phyloP scores from a whole-genome alignment of 805 yeast species.

The Limtongia smithiae region DNA sequence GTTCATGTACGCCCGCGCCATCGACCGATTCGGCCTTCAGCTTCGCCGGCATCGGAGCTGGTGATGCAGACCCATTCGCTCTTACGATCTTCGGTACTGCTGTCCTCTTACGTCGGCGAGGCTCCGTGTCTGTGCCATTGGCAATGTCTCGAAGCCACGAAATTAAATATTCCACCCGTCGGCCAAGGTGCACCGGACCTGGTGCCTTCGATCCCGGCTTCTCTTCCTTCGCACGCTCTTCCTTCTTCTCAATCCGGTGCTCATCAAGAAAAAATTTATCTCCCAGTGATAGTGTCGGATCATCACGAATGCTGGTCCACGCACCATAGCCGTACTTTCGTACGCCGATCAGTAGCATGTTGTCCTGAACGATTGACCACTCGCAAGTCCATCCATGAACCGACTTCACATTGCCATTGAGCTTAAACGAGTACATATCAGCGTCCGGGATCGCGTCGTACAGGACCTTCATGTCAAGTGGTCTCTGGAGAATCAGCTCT shows the following conservation, averaged over 20 bases:
- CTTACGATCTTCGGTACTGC: constrained; percentile 17
- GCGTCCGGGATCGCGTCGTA: constrained; percentile 50
- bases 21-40: background rate
- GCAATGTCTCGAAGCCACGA: constrained; percentile 61
- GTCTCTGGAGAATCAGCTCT: constrained; percentile 76
- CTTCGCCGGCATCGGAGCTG: constrained; percentile 10
- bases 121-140: constrained; percentile 29
- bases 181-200: constrained; percentile 83
- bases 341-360: constrained; percentile 81
- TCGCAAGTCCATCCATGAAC: constrained; percentile 89
- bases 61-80: constrained; percentile 22
- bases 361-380: constrained; percentile 82
- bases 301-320: constrained; percentile 92
- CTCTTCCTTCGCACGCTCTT: constrained; percentile 35
- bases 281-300: constrained; percentile 81
- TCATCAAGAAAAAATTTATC: constrained; percentile 75
- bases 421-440: constrained; percentile 54
- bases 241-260: constrained; percentile 38
- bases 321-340: constrained; percentile 93
- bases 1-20: background rate
- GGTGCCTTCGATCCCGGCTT: constrained; percentile 66
- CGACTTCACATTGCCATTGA: constrained; percentile 64
- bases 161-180: constrained; percentile 86
- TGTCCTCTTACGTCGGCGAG: constrained; percentile 28
- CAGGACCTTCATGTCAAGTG: constrained; percentile 73